Evolutionary conservation across 2,329 filamentous ascomycete species (phyloP), one percentile per base, ranked within the genome.

Genomic region (Talaromyces sp.): DNA sequence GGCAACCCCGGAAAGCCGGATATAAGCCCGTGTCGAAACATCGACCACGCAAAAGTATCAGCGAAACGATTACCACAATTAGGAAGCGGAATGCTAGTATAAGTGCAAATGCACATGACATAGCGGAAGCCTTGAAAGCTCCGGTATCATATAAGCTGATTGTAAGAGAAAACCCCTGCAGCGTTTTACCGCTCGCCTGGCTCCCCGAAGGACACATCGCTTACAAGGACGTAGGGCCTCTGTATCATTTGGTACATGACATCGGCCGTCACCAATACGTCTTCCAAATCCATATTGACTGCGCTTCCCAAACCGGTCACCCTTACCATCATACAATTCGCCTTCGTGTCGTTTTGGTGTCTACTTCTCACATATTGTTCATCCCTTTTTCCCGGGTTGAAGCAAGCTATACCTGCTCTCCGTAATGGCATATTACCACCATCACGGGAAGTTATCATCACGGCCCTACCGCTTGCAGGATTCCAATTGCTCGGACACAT

Each of bases 401-500:
- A 89, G 70, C 85, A 83, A 62, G 82, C 85, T 60, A 84, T 97
- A 65, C 91, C 94, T 3, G 90, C 92, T 0, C 83, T 99, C 62
- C 90, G 90, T 74, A 87, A 96, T 73, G 91, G 93, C 47, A 92
- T 99, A 69, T 89, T 92, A 66, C 84, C 84, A 67, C 95, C 95
- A 1, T 91, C 88, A 19, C 85, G 85, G 70, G 92, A 96, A 63
- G 89, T 98, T 50, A 88, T 99, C 71, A 83, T 84, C 72, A 94
- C 92, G 1, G 97, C 94, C 0, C 82, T 98, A n/a, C 95, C 95
- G 19, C 83, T 99, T 39, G 94, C 95, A 1, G 85, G 90, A 33
- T 99, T 99, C 77, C 93, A 97, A 77, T 91, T 99, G 60, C 90
- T 90, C 41, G 95, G 95, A 5, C 95, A 99, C 78, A 90, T 99